Evolutionary conservation across 352 stramenopile genomes (phyloP), one percentile per base, ranked within the genome.

Genomic region (Phytophthora europaea): DNA sequence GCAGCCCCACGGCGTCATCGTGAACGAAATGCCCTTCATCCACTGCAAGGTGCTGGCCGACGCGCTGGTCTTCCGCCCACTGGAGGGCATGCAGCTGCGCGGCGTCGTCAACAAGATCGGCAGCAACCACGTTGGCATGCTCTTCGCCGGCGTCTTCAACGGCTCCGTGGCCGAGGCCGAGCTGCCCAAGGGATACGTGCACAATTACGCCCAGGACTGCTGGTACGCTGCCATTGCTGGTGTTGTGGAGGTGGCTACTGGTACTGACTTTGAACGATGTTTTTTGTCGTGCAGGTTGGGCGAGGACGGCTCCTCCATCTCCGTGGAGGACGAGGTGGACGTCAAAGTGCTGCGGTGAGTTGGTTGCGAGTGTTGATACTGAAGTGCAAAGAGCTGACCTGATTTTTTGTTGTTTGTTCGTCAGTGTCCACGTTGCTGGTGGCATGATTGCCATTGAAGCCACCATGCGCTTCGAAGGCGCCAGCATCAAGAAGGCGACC

Each of bases 1-100:
- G 23, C 77, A 76, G 45, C 83, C 84, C 6, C 67, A 84, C 40
- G 89, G 87, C 45, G 67, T 75, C 65, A 94, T 96, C 72, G 84
- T 96, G 72, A 96, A 94, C 75, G 89, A 96, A 66, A 90, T 90
- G 82, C 89, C 89, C 18, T 94, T 81, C 76, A 92, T 96, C 67
- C 89, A 94, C 76, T 91, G 85, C 70, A 92, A 90, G 63, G 84
- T 96, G 26, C 43, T 84, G 34, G 82, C 89, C 0, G 81, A 94
- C 48, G 87, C 84, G 51, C 78, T 96, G 13, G 82, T 96, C 36
- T 96, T 96, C 71, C 83, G 82, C 10, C 89, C 89, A 2, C 73
- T 68, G 48, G 74, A 88, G 26, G 87, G 89, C 38, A 94, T 94
- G 89, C 61, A 54, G 38, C 76, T 96, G 28, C 70, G 80, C 33